phyloP scores from a whole-genome alignment of 495 filamentous ascomycete genomes.

The Tuber umbilicatum region DNA sequence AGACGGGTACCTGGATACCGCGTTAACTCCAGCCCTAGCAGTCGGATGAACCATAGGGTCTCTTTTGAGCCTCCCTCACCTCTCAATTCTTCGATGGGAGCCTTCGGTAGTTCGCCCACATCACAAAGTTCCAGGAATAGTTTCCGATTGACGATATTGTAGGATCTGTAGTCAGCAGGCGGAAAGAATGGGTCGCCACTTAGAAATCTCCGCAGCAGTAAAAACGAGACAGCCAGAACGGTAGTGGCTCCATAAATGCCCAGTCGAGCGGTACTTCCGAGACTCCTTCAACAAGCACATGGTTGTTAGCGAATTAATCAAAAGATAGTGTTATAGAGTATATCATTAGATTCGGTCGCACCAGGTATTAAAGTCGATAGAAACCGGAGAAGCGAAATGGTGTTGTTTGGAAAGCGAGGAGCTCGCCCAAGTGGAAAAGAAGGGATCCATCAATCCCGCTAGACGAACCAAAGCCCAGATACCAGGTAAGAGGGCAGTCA shows the following conservation, averaged over 20 bases:
- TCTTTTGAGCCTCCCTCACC: not conserved
- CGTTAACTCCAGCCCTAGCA: not conserved
- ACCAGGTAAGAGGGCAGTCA: not conserved
- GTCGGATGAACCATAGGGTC: not conserved
- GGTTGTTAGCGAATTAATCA: not conserved
- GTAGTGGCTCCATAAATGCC: constrained; percentile 13
- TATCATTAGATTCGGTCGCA: not conserved
- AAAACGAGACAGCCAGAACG: not conserved
- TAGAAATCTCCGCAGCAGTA: not conserved
- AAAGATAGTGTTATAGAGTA: not conserved
- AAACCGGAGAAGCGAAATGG: not conserved
- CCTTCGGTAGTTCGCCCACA: constrained; percentile 28
- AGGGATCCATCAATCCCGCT: not conserved
- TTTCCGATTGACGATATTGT: constrained; percentile 31
- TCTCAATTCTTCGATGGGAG: constrained; percentile 27
- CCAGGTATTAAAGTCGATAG: not conserved
- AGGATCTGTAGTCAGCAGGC: not conserved
- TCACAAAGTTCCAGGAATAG: constrained; percentile 37
- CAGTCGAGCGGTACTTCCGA: constrained; percentile 10
- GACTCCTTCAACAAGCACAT: constrained; percentile 8
- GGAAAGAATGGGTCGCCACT: constrained; percentile 1
- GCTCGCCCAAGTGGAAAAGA: not conserved
- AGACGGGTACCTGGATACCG: constrained; percentile 14
- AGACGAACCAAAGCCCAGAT: not conserved
- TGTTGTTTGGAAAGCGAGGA: not conserved